A percentile compares a stretch with the other conserved stretches of the same genome.
Conservation (phyloP, 2,329 filamentous ascomycete species). For the Akanthomyces dipterigenus region DNA sequence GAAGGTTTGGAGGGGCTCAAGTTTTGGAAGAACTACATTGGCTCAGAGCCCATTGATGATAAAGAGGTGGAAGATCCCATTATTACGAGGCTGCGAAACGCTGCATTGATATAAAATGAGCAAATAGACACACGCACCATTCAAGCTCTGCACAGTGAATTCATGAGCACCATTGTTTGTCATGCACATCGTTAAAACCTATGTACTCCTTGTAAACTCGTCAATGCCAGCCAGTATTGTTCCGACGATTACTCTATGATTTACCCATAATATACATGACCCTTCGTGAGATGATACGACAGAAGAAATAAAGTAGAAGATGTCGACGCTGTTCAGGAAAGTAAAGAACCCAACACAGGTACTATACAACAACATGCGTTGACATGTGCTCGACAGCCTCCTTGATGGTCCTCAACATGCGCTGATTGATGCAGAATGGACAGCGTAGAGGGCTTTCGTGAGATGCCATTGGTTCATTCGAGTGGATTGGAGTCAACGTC, state of each 20-base stretch:
- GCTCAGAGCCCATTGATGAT: slow-evolving; percentile 22
- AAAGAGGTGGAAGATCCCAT: slow-evolving; percentile 4
- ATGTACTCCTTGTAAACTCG: neutral
- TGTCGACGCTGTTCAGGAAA: neutral
- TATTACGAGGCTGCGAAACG: neutral
- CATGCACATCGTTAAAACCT: neutral
- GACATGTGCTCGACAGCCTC: slow-evolving; percentile 58
- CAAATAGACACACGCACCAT: neutral
- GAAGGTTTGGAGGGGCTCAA: slow-evolving; percentile 84
- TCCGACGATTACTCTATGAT: neutral
- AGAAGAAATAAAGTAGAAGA: neutral
- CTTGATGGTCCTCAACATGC: slow-evolving; percentile 54
- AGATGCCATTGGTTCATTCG: slow-evolving; percentile 38
- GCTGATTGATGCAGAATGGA: slow-evolving; percentile 55
- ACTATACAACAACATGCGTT: slow-evolving; percentile 51
- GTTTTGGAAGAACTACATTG: slow-evolving; percentile 82
- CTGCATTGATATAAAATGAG: slow-evolving; percentile 6
- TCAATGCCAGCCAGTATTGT: neutral
- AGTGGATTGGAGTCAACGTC: slow-evolving; percentile 49
- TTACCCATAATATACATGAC: neutral
- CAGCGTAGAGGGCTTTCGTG: slow-evolving; percentile 48
- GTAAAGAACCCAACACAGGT: neutral
- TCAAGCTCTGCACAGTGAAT: neutral
- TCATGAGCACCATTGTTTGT: neutral
- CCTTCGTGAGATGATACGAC: neutral